phyloP scores from a whole-genome alignment of 805 yeast genomes.

The Jamesozyma jinghongensis region DNA sequence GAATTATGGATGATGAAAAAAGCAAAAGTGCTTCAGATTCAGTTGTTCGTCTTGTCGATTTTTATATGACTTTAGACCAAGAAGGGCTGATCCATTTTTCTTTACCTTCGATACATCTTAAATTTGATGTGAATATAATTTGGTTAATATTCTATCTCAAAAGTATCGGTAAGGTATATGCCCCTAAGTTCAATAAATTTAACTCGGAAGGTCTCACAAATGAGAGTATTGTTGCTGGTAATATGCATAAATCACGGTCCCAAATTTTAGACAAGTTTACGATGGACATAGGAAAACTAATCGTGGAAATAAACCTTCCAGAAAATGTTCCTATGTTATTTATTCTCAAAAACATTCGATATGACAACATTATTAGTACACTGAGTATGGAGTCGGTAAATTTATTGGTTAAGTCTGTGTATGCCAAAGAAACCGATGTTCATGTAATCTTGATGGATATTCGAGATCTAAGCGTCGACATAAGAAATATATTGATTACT shows the following conservation, averaged over 20 bases:
- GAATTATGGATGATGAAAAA: constrained; percentile 18
- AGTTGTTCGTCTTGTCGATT: constrained; percentile 11
- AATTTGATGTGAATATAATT: constrained; percentile 25
- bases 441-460: constrained; percentile 18
- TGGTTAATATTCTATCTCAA: constrained; percentile 20
- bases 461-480: constrained; percentile 9
- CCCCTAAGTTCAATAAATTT: constrained; percentile 4
- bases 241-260: neutral
- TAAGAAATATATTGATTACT: neutral
- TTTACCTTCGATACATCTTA: constrained; percentile 19
- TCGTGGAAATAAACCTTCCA: constrained; percentile 23
- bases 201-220: neutral
- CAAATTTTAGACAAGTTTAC: constrained; percentile 3
- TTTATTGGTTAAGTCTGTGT: constrained; percentile 24
- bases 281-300: constrained; percentile 13
- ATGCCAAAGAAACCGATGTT: constrained; percentile 14
- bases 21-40: constrained; percentile 9
- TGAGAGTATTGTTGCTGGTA: neutral
- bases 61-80: constrained; percentile 5
- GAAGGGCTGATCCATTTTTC: constrained; percentile 1
- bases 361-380: constrained; percentile 2
- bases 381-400: constrained; percentile 9
- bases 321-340: constrained; percentile 20
- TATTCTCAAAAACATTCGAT: constrained; percentile 6
- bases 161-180: constrained; percentile 10